Percentiles rank a stretch among this genome's conserved stretches.
These are phyloP conservation scores for Xylaria acuta DNA, from an alignment of 495 filamentous ascomycete genomes.

Conservation along the genomic window DNA sequence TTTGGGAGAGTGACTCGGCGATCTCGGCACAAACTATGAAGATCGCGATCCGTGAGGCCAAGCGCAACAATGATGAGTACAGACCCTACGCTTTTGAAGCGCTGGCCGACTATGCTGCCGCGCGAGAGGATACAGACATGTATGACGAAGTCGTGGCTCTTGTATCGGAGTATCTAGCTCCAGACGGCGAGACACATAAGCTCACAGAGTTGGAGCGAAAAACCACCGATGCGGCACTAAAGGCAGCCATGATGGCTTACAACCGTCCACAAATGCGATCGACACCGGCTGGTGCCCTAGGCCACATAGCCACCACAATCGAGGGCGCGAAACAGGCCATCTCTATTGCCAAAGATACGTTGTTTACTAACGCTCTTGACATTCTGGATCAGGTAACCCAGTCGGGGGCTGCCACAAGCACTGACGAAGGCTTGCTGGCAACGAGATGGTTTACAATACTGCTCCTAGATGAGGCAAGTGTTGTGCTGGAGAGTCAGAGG, in stretches of 20 bases:
- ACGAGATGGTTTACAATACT: conserved; percentile 48
- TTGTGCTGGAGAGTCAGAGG: conserved; percentile 48
- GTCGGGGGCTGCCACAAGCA: conserved; percentile 4
- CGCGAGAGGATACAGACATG: conserved; percentile 69
- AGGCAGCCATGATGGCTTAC: conserved; percentile 50
- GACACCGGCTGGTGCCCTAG: conserved; percentile 41
- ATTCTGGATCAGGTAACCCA: conserved; percentile 30
- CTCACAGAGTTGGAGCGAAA: conserved; percentile 43
- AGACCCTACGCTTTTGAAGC: conserved; percentile 74
- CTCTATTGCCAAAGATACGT: conserved; percentile 33
- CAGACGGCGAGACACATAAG: conserved; percentile 39
- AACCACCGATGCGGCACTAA: conserved; percentile 48
- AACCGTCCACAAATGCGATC: conserved; percentile 46
- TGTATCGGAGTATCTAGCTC: conserved; percentile 61
- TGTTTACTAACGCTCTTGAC: conserved; percentile 31
- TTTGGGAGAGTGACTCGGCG: conserved; percentile 62
- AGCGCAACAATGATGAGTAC: conserved; percentile 83
- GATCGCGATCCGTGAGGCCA: conserved; percentile 85
- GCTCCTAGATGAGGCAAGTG: conserved; percentile 43
- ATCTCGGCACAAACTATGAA: conserved; percentile 54
- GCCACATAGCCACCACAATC: conserved; percentile 36
- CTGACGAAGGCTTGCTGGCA: conserved; percentile 31
- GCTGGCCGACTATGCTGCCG: conserved; percentile 72
- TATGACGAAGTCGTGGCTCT: conserved; percentile 70
- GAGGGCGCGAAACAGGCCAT: conserved; percentile 33